Base-by-base conservation (phyloP, 2,329 filamentous ascomycete species). In the Diaporthe ampelina region DNA sequence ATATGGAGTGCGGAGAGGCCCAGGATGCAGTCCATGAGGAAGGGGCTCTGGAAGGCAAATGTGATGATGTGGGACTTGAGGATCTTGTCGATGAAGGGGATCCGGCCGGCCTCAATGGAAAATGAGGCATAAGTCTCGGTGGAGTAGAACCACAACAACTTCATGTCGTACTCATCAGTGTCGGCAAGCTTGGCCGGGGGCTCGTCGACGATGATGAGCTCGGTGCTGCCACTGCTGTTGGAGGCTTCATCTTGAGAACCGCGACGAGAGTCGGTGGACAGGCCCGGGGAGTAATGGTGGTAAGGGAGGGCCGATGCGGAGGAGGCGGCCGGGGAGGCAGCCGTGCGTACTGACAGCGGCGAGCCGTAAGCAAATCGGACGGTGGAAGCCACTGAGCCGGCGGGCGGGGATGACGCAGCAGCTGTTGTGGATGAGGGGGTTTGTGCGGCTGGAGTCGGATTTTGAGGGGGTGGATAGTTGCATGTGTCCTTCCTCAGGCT, bases 131-230 rank as follows among this genome's bases (percentile, higher is more conserved):
- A 87, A 11, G 87, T 88, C 43, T 84, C 79, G 11, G 82, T 83
- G 17, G 86, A 87, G 77, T 89, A 91, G 77, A 89, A 88, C 88
- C 88, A 90, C 9, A 91, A 78, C 54, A 90, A 83, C 76, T 85
- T 86, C 86, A 91, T 88, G 75, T 90, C 88, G 35, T 81, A 76
- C 43, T 83, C 81, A 54, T 84, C 81, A 69, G 83, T 79, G 17
- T 79, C 79, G 1, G 74, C 73, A 1, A 85, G 81, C 13, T 79
- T 77, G 74, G 83, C 84, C 13, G 84, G 73, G 13, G 84, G 85
- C 73, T 86, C 83, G 13, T 78, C 73, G 56, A 83, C 65, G 26
- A 82, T 59, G 76, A 78, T 80, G 61, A 81, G 75, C 13, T 81
- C 79, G 58, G 81, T 78, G 26, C 76, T 63, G 48, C 79, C 71